Base-by-base conservation (phyloP, 768 basidiomycete species). In the Podaxis mareebaensis region DNA sequence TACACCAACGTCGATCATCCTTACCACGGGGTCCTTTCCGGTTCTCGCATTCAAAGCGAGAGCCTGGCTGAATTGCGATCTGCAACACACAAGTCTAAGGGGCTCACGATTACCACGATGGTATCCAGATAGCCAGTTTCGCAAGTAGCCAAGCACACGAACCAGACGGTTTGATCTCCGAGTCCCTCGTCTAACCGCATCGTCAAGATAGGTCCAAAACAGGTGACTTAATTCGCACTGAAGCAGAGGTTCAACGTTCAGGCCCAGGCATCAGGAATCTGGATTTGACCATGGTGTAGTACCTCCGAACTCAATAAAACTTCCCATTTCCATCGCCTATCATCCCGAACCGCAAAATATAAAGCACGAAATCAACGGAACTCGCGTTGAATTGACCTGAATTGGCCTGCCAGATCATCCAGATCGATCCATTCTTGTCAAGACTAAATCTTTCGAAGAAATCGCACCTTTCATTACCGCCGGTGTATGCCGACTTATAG, bases 301-400 rank as follows among this genome's bases (percentile, higher is more conserved):
- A 22, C 30, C 36, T 11, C 11, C 36, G 26, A 39, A 51, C 42
- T 42, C 44, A 58, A 30, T 30, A 30, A 33, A 33, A 30, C 17
- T 39, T 10, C 44, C 61, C 61, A 62, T 62, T 55, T 62, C 30
- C 46, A 22, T 48, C 40, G 40, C 26, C 42, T 55, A 55, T 49
- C 42, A 62, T 53, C 26, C 30, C 28, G 20, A 40, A 24, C n/a
- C 58, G 48, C 58, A 42, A 59, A 46, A 51, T 26, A 12, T 3
- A 28, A 58, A 58, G 58, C 20, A 63, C 61, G 61, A 63, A 63
- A 63, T 56, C 44, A 63, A 55, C 61, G 61, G 61, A 57, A 38
- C 28, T 42, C 30, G 24, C 20, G 48, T 42, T 38, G 22, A 51
- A 49, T 56, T 24, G 49, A 24, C 49, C 33, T 26, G 15, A 56